These are phyloP conservation scores for Akanthomyces lecanii DNA, from an alignment of 2,329 filamentous ascomycete species.

Conservation along the genomic window DNA sequence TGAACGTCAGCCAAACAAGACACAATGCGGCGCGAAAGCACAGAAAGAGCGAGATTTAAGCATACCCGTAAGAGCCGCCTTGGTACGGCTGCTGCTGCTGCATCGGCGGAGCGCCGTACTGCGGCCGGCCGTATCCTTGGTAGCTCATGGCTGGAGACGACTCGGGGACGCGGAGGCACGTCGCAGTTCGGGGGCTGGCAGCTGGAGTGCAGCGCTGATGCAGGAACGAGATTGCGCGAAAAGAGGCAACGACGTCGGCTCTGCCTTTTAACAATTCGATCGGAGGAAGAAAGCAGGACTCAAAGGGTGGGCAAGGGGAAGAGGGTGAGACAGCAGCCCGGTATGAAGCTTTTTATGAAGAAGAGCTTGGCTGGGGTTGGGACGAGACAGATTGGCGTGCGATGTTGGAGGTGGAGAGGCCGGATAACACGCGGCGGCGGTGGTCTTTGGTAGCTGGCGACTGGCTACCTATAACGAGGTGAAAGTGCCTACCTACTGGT, in stretches of 20 bases:
- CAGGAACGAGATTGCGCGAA: neutral
- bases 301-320: neutral
- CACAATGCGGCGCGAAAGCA: neutral
- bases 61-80: conserved; percentile 7
- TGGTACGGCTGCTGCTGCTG: conserved; percentile 13
- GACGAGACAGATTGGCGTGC: neutral
- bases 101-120: conserved; percentile 12
- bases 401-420: neutral
- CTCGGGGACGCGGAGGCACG: neutral
- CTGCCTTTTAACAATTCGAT: neutral
- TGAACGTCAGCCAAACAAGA: conserved; percentile 4
- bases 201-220: neutral
- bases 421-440: neutral
- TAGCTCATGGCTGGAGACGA: conserved; percentile 5
- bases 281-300: neutral
- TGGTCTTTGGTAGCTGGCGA: neutral
- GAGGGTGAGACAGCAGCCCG: neutral
- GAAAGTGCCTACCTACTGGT: neutral
- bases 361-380: neutral
- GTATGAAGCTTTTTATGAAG: conserved; percentile 9
- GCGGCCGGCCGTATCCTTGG: conserved; percentile 11
- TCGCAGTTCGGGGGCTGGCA: neutral
- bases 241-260: neutral
- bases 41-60: neutral
- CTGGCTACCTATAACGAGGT: neutral